These are phyloP conservation scores for Phytophthora colocasiae DNA, from an alignment of 352 stramenopile genomes.

Conservation along the genomic window DNA sequence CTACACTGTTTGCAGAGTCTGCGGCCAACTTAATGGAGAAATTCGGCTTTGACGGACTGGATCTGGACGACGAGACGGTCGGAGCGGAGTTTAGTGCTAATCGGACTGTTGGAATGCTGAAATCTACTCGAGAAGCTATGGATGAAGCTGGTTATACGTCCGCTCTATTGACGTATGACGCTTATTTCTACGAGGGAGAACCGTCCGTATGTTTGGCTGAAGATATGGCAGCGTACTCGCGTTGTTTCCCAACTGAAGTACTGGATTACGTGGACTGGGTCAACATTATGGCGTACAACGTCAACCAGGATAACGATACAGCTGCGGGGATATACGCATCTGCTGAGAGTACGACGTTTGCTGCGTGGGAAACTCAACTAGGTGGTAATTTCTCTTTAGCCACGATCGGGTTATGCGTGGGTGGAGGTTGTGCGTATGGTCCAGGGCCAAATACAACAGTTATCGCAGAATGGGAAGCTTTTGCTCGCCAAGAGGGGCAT, in stretches of 20 bases:
- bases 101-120: slow-evolving; percentile 54
- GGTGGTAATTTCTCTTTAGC: slow-evolving; percentile 53
- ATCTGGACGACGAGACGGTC: slow-evolving; percentile 81
- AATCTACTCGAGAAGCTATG: slow-evolving; percentile 55
- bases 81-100: slow-evolving; percentile 60
- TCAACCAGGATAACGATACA: slow-evolving; percentile 47
- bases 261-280: slow-evolving; percentile 75
- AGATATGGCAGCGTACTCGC: slow-evolving; percentile 47
- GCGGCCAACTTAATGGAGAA: slow-evolving; percentile 57
- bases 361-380: slow-evolving; percentile 54
- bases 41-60: slow-evolving; percentile 76
- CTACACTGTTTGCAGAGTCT: slow-evolving; percentile 55
- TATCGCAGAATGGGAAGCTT: slow-evolving; percentile 59
- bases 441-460: slow-evolving; percentile 63
- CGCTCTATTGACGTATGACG: slow-evolving; percentile 75
- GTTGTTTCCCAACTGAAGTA: slow-evolving; percentile 66
- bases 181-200: slow-evolving; percentile 72
- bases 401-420: slow-evolving; percentile 66
- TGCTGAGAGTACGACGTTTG: slow-evolving; percentile 65
- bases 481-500: slow-evolving; percentile 39
- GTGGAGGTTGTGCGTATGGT: slow-evolving; percentile 64
- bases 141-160: slow-evolving; percentile 31
- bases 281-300: slow-evolving; percentile 90
- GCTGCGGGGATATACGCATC: slow-evolving; percentile 62
- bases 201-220: slow-evolving; percentile 60